These are phyloP conservation scores for Lactuca sativa DNA, from an alignment of 129 eudicot species.

Conservation along the genomic window DNA sequence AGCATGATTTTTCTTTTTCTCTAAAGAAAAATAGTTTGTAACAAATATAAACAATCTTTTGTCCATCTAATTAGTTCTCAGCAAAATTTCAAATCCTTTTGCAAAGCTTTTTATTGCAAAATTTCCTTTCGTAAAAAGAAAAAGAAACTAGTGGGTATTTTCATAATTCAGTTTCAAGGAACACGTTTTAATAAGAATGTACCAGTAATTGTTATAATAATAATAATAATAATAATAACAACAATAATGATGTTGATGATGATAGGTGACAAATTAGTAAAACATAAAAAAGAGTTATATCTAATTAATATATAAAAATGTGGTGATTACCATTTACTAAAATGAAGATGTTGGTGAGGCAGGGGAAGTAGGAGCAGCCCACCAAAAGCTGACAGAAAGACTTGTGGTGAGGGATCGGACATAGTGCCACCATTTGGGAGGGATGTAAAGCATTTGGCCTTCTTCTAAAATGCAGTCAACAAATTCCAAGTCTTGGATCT, in stretches of 20 bases:
- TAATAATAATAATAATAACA: constrained; percentile 14
- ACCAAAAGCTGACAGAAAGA: constrained; percentile 99
- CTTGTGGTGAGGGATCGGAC: constrained; percentile 93
- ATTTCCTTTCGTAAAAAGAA: too few relatives aligned
- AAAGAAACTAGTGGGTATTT: too few relatives aligned
- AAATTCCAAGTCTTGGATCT: constrained; percentile 62
- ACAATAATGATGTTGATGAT: background rate
- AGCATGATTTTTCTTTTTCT: too few relatives aligned
- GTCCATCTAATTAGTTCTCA: too few relatives aligned
- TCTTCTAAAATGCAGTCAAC: constrained; percentile 89
- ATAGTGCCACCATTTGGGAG: constrained; percentile 99
- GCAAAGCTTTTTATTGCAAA: too few relatives aligned
- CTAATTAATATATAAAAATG: constrained; percentile 7
- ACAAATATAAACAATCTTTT: too few relatives aligned
- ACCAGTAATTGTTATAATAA: constrained; percentile 4
- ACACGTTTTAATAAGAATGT: constrained; percentile 18
- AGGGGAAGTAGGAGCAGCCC: constrained; percentile 48
- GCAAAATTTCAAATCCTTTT: too few relatives aligned
- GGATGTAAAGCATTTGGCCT: constrained; percentile 99
- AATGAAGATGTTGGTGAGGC: constrained; percentile 35
- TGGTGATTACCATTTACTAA: constrained; percentile 21
- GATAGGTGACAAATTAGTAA: constrained; percentile 5
- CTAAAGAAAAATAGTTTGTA: too few relatives aligned
- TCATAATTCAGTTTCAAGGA: background rate
- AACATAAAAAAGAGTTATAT: constrained; percentile 3